These are phyloP conservation scores for Eremomyces bilateralis DNA, from an alignment of 495 filamentous ascomycete species.

Conservation along the genomic window DNA sequence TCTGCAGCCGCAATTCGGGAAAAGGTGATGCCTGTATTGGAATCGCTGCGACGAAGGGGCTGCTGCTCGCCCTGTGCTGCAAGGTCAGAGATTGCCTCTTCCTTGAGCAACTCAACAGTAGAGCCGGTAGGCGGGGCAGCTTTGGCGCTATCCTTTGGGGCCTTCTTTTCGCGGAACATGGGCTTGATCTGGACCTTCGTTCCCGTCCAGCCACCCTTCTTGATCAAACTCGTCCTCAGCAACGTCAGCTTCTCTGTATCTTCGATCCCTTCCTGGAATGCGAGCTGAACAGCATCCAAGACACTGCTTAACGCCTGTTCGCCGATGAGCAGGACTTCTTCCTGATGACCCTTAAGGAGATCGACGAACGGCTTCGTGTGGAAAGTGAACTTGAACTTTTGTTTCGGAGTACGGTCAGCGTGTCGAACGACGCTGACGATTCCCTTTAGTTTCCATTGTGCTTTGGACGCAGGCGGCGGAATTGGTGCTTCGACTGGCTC, in stretches of 20 bases:
- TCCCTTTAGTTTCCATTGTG: constrained; percentile 96
- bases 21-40: constrained; percentile 64
- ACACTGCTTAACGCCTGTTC: constrained; percentile 82
- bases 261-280: constrained; percentile 55
- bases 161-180: constrained; percentile 71
- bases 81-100: not conserved
- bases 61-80: not conserved
- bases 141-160: constrained; percentile 2
- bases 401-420: constrained; percentile 91
- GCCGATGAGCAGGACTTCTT: constrained; percentile 87
- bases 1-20: constrained; percentile 78
- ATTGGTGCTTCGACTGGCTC: constrained; percentile 19
- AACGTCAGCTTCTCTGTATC: constrained; percentile 69
- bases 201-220: constrained; percentile 80
- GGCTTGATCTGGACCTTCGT: constrained; percentile 99
- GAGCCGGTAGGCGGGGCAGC: not conserved
- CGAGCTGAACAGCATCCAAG: constrained; percentile 56
- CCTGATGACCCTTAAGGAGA: constrained; percentile 77
- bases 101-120: constrained; percentile 1
- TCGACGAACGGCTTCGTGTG: constrained; percentile 92
- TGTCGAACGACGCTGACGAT: constrained; percentile 92
- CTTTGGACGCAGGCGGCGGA: constrained; percentile 73
- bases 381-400: constrained; percentile 98
- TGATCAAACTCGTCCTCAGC: constrained; percentile 64
- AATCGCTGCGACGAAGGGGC: constrained; percentile 39